Evolutionary conservation across 257 asterid genomes (phyloP), one percentile per base, ranked within the genome.

Genomic region (Salvia hispanica): DNA sequence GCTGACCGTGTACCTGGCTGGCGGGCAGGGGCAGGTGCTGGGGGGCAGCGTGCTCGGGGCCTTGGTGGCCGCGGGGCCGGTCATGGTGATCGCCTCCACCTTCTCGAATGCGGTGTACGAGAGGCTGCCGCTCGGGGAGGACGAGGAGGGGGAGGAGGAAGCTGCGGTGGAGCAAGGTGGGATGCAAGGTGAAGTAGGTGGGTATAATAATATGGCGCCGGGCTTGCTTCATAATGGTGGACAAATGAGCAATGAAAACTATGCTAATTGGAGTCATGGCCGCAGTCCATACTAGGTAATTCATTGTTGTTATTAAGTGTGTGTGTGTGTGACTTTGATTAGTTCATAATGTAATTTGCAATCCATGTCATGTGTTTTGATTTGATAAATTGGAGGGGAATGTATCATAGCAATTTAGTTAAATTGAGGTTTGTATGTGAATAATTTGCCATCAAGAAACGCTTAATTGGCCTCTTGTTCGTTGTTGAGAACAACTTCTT

Each of bases 1-100:
- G 51, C 69, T 86, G 70, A 84, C 93, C 9, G 83, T 82, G 25
- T 86, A 84, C 61, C 63, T 86, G n/a, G 85, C 90, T 0, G 90
- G 90, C 0, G 83, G 81, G 2, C 93, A 86, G 58, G 93, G 93
- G 18, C 93, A 86, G 66, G 90, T 86, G 6, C 55, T 86, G 6
- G 93, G 93, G 0, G 93, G 93, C 6, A 82, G 88, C 14, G 93
- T 86, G 9, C 88, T 84, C 33, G 93, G 93, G 2, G 21, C 93
- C 0, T 73, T 86, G 3, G 80, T 84, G 53, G 90, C 93, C 2
- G 80, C 83, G 0, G 93, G 90, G 2, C 93, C 93, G 0, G 93
- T 86, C 2, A 86, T 86, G 88, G 90, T 86, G 31, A 84, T 86
- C 33, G 93, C 90, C 0, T 80, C 90, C 0, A 86, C 90, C 0